Conservation (phyloP, 2,329 filamentous ascomycete species). For the Colletotrichum tamarilloi region DNA sequence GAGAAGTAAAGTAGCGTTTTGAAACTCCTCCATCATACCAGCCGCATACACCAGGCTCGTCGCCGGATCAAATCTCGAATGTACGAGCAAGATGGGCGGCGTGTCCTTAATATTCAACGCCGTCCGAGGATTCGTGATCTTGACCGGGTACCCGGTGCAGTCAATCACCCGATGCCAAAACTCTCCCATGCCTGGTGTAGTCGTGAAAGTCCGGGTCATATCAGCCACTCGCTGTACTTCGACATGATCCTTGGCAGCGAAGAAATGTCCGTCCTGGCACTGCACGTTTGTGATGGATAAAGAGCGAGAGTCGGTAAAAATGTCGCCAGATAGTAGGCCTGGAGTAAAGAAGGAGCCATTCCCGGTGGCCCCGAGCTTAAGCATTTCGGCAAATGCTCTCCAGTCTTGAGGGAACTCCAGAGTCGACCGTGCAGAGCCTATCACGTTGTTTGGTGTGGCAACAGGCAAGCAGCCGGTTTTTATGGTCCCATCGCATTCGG, state of each 20-base stretch:
- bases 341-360: conserved; percentile 14
- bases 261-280: conserved; percentile 28
- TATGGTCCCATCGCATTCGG: conserved; percentile 23
- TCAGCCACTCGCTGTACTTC: conserved; percentile 22
- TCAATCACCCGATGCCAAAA: conserved; percentile 30
- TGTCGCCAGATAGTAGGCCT: conserved; percentile 1
- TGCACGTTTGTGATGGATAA: conserved; percentile 22
- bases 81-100: conserved; percentile 16
- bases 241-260: conserved; percentile 19
- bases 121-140: conserved; percentile 24
- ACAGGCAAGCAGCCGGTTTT: conserved; percentile 14
- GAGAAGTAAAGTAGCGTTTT: conserved; percentile 7
- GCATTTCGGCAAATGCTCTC: background rate
- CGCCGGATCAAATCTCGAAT: conserved; percentile 23
- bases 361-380: background rate
- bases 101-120: conserved; percentile 17
- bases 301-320: background rate
- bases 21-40: conserved; percentile 27
- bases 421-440: conserved; percentile 17
- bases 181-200: conserved; percentile 19
- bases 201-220: conserved; percentile 17
- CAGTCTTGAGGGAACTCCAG: background rate
- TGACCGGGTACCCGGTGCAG: conserved; percentile 28
- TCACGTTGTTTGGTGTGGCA: conserved; percentile 15
- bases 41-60: conserved; percentile 25